Percentiles rank a stretch among this genome's conserved stretches.
Evolutionary conservation across 2,329 filamentous ascomycete genomes (phyloP).

Genomic region (Diaporthe australafricana): DNA sequence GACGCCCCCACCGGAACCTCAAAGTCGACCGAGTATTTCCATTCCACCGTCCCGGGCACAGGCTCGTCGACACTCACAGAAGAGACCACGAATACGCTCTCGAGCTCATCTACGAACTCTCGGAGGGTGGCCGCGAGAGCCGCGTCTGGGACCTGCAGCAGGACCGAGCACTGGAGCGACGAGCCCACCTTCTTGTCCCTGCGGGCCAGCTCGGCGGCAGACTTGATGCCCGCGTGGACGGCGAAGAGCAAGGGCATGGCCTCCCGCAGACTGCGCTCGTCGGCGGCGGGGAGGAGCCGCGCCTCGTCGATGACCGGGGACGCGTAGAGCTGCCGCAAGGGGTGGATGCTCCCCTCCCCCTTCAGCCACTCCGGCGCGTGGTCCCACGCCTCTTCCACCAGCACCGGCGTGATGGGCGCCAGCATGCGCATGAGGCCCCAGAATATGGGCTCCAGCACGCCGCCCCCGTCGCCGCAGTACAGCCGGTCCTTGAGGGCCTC

Average conservation of each 20-base stretch:
- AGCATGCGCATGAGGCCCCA: conserved; percentile 81
- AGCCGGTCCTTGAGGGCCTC: conserved; percentile 92
- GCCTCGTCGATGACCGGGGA: conserved; percentile 55
- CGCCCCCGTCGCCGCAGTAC: conserved; percentile 82
- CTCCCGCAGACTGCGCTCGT: conserved; percentile 53
- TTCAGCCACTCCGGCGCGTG: conserved; percentile 76
- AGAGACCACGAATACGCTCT: conserved; percentile 77
- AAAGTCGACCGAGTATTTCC: conserved; percentile 57
- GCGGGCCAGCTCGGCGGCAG: conserved; percentile 79
- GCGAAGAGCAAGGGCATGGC: conserved; percentile 62
- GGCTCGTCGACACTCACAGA: conserved; percentile 62
- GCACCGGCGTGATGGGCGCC: conserved; percentile 81
- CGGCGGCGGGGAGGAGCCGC: conserved; percentile 51
- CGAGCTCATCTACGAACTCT: conserved; percentile 64
- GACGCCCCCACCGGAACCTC: conserved; percentile 46
- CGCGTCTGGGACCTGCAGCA: conserved; percentile 60
- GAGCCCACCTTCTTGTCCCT: conserved; percentile 79
- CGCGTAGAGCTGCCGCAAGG: conserved; percentile 60
- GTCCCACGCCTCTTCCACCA: conserved; percentile 91
- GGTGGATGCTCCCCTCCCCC: conserved; percentile 52
- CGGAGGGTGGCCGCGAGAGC: conserved; percentile 49
- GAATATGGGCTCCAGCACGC: conserved; percentile 75
- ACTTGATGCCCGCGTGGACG: conserved; percentile 77
- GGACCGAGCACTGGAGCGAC: conserved; percentile 81
- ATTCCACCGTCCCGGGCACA: conserved; percentile 47